Evolutionary conservation across 1,284 basidiomycete genomes (phyloP).

Genomic region (Ceratobasidium sp.): DNA sequence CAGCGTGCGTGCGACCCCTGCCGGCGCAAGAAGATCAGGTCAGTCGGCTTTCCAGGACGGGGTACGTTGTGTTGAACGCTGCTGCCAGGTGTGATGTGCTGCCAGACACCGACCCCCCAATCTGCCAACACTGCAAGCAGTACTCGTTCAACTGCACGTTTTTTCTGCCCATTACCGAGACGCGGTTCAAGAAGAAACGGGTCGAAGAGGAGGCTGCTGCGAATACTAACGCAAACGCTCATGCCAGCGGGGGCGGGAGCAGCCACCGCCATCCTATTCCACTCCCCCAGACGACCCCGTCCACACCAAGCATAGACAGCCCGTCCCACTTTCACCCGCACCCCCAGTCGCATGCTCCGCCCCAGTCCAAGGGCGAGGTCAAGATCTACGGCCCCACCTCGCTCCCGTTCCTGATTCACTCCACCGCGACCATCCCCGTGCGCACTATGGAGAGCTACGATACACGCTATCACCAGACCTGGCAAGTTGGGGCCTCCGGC

Average conservation of each 20-base stretch:
- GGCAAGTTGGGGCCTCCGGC: conserved; percentile 82
- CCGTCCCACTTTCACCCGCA: not conserved
- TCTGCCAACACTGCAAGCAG: conserved; percentile 89
- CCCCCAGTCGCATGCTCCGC: conserved; percentile 1
- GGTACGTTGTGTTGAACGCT: conserved; percentile 51
- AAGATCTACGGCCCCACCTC: conserved; percentile 49
- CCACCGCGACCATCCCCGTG: conserved; percentile 83
- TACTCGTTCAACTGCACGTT: conserved; percentile 94
- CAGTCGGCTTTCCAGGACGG: conserved; percentile 48
- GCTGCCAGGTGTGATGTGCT: conserved; percentile 78
- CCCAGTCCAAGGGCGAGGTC: conserved; percentile 47
- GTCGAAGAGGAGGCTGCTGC: conserved; percentile 70
- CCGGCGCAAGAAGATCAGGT: conserved; percentile 92
- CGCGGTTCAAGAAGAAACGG: conserved; percentile 96
- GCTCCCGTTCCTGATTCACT: conserved; percentile 50
- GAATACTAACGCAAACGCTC: conserved; percentile 13
- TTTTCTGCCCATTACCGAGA: conserved; percentile 97
- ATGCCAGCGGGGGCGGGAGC: not conserved
- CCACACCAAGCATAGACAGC: conserved; percentile 21
- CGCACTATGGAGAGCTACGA: conserved; percentile 89
- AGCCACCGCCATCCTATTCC: not conserved
- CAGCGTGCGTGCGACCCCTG: conserved; percentile 92
- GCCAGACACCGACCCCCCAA: conserved; percentile 73
- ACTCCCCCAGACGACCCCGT: conserved; percentile 8
- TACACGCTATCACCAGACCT: conserved; percentile 82